These are phyloP conservation scores for Plasmodium inui DNA, from an alignment of 169 alveolate genomes.

Conservation along the genomic window DNA sequence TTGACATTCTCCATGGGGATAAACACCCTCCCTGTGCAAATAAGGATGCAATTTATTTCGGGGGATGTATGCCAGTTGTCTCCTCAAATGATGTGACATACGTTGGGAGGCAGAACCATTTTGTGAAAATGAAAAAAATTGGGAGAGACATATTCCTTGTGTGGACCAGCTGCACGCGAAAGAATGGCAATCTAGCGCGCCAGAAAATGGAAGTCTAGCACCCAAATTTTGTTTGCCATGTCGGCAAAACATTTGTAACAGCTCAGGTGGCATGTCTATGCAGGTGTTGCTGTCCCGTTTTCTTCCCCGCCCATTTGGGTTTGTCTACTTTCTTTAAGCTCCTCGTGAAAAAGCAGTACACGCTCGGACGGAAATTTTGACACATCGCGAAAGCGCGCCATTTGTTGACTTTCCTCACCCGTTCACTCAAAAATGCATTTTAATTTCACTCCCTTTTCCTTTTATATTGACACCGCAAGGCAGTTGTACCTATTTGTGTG, in stretches of 20 bases:
- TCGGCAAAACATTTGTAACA: background rate
- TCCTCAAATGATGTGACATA: background rate
- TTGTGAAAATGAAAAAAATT: background rate
- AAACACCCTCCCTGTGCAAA: background rate
- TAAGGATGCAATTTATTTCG: background rate
- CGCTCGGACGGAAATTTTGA: background rate
- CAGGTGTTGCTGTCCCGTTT: background rate
- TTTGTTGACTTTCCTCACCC: background rate
- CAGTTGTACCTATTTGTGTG: background rate
- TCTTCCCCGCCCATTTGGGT: background rate
- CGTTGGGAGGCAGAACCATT: background rate
- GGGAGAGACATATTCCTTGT: background rate
- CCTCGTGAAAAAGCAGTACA: background rate
- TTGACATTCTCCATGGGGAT: background rate
- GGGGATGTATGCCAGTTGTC: background rate
- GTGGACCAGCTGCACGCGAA: background rate
- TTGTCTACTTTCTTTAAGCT: background rate
- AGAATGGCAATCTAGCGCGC: background rate
- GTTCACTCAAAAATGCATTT: background rate
- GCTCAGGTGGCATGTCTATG: background rate
- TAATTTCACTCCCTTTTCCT: background rate
- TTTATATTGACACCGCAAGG: background rate
- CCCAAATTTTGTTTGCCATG: background rate
- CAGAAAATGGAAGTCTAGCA: background rate
- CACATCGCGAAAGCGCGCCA: background rate